Conservation (phyloP, 768 basidiomycete genomes). For the Boletus rubescentipes region DNA sequence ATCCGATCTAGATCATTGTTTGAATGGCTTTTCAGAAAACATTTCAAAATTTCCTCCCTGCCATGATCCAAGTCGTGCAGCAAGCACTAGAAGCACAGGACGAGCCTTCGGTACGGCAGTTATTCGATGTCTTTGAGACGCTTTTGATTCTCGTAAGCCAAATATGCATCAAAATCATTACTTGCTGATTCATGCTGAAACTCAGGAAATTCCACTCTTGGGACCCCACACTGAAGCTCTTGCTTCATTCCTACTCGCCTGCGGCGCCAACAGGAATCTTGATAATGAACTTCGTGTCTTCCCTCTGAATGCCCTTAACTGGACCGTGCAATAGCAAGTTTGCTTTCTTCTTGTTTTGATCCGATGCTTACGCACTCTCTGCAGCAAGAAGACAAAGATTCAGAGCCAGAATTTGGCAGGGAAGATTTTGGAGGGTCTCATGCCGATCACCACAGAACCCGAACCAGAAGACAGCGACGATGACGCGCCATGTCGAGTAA, state of each 20-base stretch:
- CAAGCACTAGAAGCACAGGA: constrained; percentile 78
- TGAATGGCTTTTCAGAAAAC: constrained; percentile 53
- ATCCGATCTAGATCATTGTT: neutral
- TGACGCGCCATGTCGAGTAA: constrained; percentile 85
- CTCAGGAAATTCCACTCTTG: constrained; percentile 90
- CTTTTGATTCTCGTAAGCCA: constrained; percentile 81
- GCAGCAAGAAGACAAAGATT: constrained; percentile 94
- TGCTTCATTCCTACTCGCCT: constrained; percentile 82
- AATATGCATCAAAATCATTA: neutral
- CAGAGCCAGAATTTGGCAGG: constrained; percentile 82
- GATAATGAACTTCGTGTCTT: constrained; percentile 84
- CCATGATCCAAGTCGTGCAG: constrained; percentile 86
- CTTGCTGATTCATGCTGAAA: constrained; percentile 4
- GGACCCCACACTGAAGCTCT: constrained; percentile 85
- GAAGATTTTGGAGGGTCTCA: constrained; percentile 84
- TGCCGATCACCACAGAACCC: constrained; percentile 92
- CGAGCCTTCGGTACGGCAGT: constrained; percentile 78
- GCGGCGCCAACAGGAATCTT: constrained; percentile 74
- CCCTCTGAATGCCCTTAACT: constrained; percentile 89
- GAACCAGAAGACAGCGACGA: constrained; percentile 95
- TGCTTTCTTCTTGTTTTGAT: neutral
- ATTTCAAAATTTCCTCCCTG: constrained; percentile 84
- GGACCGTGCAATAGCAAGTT: constrained; percentile 93
- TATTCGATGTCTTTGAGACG: constrained; percentile 96
- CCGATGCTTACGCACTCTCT: constrained; percentile 1